A percentile compares a stretch with the other conserved stretches of the same genome.
These are phyloP conservation scores for Bipolaris bicolor DNA, from an alignment of 2,329 filamentous ascomycete species.

Conservation along the genomic window DNA sequence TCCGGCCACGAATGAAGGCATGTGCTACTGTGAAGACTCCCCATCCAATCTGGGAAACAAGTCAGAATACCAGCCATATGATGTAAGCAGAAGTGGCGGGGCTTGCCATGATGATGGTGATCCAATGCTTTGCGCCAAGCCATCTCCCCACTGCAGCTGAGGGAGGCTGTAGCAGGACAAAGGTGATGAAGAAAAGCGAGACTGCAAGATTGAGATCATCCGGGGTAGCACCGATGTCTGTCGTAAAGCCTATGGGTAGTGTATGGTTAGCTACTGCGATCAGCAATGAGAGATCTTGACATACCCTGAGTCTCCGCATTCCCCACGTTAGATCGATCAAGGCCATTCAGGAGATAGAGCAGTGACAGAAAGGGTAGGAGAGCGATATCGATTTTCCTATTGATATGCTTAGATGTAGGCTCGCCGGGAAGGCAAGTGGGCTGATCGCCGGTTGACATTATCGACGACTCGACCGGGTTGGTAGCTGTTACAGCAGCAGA, in stretches of 20 bases:
- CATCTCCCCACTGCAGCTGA: slow-evolving; percentile 30
- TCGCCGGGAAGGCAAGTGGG: not conserved
- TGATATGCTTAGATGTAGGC: slow-evolving; percentile 14
- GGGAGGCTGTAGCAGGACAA: slow-evolving; percentile 31
- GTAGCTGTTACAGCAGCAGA: not conserved
- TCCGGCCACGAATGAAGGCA: slow-evolving; percentile 26
- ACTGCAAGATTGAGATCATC: slow-evolving; percentile 34
- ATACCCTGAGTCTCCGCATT: slow-evolving; percentile 37
- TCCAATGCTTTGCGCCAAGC: slow-evolving; percentile 30
- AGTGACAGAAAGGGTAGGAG: slow-evolving; percentile 29
- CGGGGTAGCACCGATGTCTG: slow-evolving; percentile 27
- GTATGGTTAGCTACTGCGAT: slow-evolving; percentile 3
- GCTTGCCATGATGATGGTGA: slow-evolving; percentile 26
- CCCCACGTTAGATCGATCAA: slow-evolving; percentile 33
- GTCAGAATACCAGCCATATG: not conserved
- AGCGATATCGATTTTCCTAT: slow-evolving; percentile 31
- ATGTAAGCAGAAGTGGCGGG: not conserved
- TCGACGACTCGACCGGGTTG: not conserved
- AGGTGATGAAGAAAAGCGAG: slow-evolving; percentile 35
- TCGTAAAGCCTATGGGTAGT: slow-evolving; percentile 24
- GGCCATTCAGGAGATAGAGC: slow-evolving; percentile 33
- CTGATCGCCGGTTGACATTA: not conserved
- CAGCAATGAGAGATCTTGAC: slow-evolving; percentile 1
- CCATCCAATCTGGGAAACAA: slow-evolving; percentile 29
- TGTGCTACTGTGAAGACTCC: slow-evolving; percentile 32